phyloP scores from a whole-genome alignment of 805 yeast species.

The Tetrapisispora arboricola region DNA sequence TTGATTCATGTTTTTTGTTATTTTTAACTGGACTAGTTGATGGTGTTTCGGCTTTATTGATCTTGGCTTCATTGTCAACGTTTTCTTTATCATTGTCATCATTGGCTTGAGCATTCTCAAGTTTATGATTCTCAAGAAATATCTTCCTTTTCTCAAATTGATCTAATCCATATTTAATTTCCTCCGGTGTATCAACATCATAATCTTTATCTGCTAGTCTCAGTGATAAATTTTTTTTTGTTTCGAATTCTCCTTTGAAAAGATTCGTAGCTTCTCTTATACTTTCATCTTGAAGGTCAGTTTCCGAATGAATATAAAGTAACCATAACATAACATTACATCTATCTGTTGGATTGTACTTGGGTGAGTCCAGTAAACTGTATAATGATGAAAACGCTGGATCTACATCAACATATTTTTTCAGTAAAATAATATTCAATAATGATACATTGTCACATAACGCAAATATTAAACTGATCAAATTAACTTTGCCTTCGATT shows the following conservation, averaged over 20 bases:
- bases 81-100: not conserved
- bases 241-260: constrained; percentile 9
- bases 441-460: constrained; percentile 55
- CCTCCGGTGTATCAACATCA: constrained; percentile 24
- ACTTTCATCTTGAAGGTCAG: constrained; percentile 46
- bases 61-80: not conserved
- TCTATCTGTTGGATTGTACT: constrained; percentile 52
- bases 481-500: constrained; percentile 36
- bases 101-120: not conserved
- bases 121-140: constrained; percentile 13
- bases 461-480: constrained; percentile 67
- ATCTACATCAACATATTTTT: constrained; percentile 30
- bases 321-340: constrained; percentile 76
- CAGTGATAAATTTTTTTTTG: constrained; percentile 9
- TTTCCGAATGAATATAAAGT: constrained; percentile 69
- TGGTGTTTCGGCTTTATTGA: not conserved
- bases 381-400: constrained; percentile 33
- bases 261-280: constrained; percentile 24
- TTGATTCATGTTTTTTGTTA: not conserved
- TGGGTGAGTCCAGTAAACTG: constrained; percentile 60
- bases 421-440: constrained; percentile 31
- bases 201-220: constrained; percentile 9
- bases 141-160: constrained; percentile 20
- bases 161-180: constrained; percentile 20
- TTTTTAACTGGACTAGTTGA: not conserved